phyloP scores from a whole-genome alignment of 2,329 filamentous ascomycete species.

The Hypoxylon sp. region DNA sequence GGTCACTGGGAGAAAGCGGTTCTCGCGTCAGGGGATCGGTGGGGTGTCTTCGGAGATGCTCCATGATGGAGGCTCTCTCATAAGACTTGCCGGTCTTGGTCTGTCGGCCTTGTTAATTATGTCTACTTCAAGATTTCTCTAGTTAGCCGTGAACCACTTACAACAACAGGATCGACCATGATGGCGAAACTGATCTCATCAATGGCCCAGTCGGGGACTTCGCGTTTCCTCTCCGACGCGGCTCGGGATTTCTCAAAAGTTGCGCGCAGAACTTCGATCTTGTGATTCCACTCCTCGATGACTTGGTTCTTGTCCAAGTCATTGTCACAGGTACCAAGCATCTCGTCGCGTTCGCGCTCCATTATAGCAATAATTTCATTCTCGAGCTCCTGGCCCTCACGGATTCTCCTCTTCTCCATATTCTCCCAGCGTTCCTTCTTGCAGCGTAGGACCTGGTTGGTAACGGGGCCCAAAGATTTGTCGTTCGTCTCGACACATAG shows the following conservation, averaged over 20 bases:
- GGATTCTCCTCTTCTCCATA: slow-evolving; percentile 73
- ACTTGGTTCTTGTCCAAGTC: slow-evolving; percentile 64
- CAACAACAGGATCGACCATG: slow-evolving; percentile 78
- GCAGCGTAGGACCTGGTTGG: slow-evolving; percentile 79
- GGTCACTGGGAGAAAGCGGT: slow-evolving; percentile 75
- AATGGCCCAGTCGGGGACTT: slow-evolving; percentile 82
- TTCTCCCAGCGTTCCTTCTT: slow-evolving; percentile 91
- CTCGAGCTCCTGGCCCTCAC: slow-evolving; percentile 71
- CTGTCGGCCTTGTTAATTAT: slow-evolving; percentile 55
- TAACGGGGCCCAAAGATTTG: slow-evolving; percentile 78
- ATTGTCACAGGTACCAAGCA: slow-evolving; percentile 48
- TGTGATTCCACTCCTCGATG: slow-evolving; percentile 62
- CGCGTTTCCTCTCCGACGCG: slow-evolving; percentile 63
- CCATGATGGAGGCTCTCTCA: slow-evolving; percentile 86
- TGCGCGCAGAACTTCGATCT: slow-evolving; percentile 60
- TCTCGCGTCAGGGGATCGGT: slow-evolving; percentile 90
- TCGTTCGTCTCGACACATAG: slow-evolving; percentile 75
- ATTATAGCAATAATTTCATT: slow-evolving; percentile 70
- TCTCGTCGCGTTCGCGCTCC: slow-evolving; percentile 62
- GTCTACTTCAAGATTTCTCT: background rate
- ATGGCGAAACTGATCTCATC: slow-evolving; percentile 83
- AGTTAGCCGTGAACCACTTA: slow-evolving; percentile 53
- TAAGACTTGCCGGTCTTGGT: slow-evolving; percentile 92
- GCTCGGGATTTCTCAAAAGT: slow-evolving; percentile 68
- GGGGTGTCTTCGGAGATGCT: slow-evolving; percentile 82